Base-by-base conservation (phyloP, 805 yeast genomes). In the Hanseniaspora occidentalis region DNA sequence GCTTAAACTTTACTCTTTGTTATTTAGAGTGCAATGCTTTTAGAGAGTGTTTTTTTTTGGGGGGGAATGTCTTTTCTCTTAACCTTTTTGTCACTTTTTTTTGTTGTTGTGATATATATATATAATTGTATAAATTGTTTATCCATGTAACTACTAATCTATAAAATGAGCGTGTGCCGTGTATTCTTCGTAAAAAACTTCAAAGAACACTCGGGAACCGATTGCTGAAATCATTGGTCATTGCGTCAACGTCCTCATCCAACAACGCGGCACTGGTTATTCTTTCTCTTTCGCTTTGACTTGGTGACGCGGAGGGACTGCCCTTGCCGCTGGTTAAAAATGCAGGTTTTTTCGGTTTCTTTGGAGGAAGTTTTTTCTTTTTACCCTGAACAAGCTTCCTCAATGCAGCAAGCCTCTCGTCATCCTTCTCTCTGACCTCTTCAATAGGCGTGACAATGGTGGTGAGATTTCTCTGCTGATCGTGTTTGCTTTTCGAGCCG, bases 261-360 rank as follows among this genome's bases (percentile, higher is more conserved):
- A 51, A 73, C 65, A 25, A 62, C 47, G 40, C 51, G 50, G 48
- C 69, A 33, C 24, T 31, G 7, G 20, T 43, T 11, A 26, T 43
- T 31, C 31, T 33, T 14, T 18, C 8, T 24, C 4, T 18, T 8
- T 29, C 18, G 9, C 4, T 29, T n/a, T n/a, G n/a, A n/a, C n/a
- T n/a, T n/a, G n/a, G n/a, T n/a, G n/a, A n/a, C n/a, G n/a, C n/a
- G n/a, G n/a, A n/a, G n/a, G n/a, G n/a, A 9, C 33, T n/a, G 4
- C 6, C 18, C 17, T 29, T 16, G 6, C 17, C 18, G 8, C 33
- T 29, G 6, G 41, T 42, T 42, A 78, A 58, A 48, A 72, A 69
- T 3, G 53, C 51, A 3, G 89, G 88, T 49, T 80, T 80, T 49
- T 62, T 64, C 1, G 86, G 86, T 48, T 75, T 77, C 22, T 78